Evolutionary conservation across 208 protist genomes (phyloP), one percentile per base, ranked within the genome.

Genomic region (Phytomonas francai): DNA sequence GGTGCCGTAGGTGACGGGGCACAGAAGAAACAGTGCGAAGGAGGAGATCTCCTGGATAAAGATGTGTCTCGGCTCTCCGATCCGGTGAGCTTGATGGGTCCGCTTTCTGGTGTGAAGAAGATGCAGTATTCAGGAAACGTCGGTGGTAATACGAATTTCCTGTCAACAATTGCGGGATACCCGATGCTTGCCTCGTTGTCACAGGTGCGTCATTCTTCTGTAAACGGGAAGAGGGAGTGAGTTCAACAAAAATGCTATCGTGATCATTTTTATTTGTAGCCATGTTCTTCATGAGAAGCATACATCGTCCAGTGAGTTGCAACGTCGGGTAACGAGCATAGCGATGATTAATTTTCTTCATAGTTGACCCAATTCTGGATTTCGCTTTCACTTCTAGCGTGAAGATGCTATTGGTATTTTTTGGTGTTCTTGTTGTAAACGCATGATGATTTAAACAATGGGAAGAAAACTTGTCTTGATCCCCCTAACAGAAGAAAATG

Each of bases 91-190:
- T 68, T 12, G 69, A 62, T 29, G 30, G 29, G 36, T 19, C 22
- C 51, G 64, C 64, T 7, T 28, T 59, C 45, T 61, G 76, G 68
- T 42, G 51, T n/a, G 60, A 54, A 67, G 59, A 62, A 61, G n/a
- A 22, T 36, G 59, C 14, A 22, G 3, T 25, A 22, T 29, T 29
- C n/a, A 45, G 66, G 65, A 85, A 92, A 3, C 88, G 82, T 49
- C 73, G 59, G 30, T 85, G 76, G 65, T 93, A 93, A 76, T 93
- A 93, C 31, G 71, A 70, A 69, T 91, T 93, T 7, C 88, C 88
- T 0, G 80, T 34, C 25, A 93, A 70, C 68, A 68, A 85, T 2
- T 77, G 25, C 12, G 87, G 87, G 33, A 73, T 51, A 3, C 45
- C 42, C 25, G 16, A 54, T 54, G 45, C 59, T 22, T 45, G 45